Conservation (phyloP, 2,329 filamentous ascomycete genomes). For the Fusarium sp. region DNA sequence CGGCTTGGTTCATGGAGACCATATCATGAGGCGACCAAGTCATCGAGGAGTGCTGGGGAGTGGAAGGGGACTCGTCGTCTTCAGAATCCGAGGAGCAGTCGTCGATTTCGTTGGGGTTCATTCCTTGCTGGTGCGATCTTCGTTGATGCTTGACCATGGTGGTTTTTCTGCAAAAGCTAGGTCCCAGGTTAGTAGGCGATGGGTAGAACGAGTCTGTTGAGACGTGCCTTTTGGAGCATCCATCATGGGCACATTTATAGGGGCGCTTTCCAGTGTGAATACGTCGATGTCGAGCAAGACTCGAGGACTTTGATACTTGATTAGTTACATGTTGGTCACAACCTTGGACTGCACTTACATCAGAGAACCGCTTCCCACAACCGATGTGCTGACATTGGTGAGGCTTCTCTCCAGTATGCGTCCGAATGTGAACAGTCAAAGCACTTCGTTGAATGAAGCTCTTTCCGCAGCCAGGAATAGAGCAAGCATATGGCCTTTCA, state of each 20-base stretch:
- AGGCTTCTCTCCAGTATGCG: constrained; percentile 80
- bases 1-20: constrained; percentile 55
- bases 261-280: constrained; percentile 78
- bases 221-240: constrained; percentile 72
- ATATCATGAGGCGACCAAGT: constrained; percentile 66
- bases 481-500: constrained; percentile 76
- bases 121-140: constrained; percentile 71
- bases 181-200: constrained; percentile 36
- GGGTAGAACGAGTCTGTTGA: neutral
- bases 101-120: constrained; percentile 69
- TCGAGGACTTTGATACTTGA: constrained; percentile 67
- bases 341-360: constrained; percentile 64
- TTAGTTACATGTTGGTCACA: constrained; percentile 17
- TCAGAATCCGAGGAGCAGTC: constrained; percentile 71
- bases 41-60: constrained; percentile 68
- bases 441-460: constrained; percentile 81
- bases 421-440: constrained; percentile 78
- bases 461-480: constrained; percentile 73
- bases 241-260: constrained; percentile 73
- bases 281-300: constrained; percentile 74
- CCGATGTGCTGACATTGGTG: constrained; percentile 76
- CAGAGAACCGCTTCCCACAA: constrained; percentile 79
- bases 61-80: constrained; percentile 71
- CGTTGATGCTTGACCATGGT: constrained; percentile 79
- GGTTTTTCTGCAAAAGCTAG: constrained; percentile 79